These are phyloP conservation scores for Hymenoscyphus fructigenus DNA, from an alignment of 2,329 filamentous ascomycete species.

Conservation along the genomic window DNA sequence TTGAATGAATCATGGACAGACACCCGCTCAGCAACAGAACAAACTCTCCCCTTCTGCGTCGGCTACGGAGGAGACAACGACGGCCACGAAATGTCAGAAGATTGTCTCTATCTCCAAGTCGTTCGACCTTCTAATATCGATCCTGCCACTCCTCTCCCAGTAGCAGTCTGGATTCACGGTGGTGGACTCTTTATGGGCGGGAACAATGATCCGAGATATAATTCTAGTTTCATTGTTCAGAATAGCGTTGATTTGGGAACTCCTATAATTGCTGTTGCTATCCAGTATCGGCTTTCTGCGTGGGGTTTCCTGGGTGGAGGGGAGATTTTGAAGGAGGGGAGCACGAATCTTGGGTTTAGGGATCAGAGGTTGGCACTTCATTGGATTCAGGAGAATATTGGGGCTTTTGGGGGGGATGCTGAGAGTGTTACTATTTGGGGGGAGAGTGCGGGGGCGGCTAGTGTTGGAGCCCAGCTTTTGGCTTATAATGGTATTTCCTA, in stretches of 20 bases:
- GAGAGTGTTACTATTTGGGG: constrained; percentile 47
- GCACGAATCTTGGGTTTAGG: constrained; percentile 46
- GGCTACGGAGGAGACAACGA: constrained; percentile 29
- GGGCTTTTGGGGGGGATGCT: constrained; percentile 43
- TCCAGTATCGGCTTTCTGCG: constrained; percentile 47
- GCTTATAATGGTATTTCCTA: constrained; percentile 44
- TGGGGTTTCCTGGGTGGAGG: constrained; percentile 48
- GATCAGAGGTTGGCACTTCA: constrained; percentile 45
- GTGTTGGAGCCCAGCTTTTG: constrained; percentile 33
- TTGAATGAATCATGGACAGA: constrained; percentile 25
- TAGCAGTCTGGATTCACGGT: constrained; percentile 55
- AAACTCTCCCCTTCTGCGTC: constrained; percentile 24
- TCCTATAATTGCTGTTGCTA: constrained; percentile 45
- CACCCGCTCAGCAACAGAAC: constrained; percentile 19
- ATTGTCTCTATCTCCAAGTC: constrained; percentile 56
- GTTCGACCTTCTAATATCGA: constrained; percentile 48
- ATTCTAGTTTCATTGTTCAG: constrained; percentile 30
- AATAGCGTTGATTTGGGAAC: constrained; percentile 43
- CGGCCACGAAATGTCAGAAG: constrained; percentile 39
- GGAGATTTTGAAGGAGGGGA: constrained; percentile 40
- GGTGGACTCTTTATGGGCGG: constrained; percentile 43
- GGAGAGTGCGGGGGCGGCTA: constrained; percentile 39
- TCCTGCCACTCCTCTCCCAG: constrained; percentile 39
- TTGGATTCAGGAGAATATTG: constrained; percentile 47
- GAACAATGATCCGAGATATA: constrained; percentile 23